phyloP scores from a whole-genome alignment of 2,329 filamentous ascomycete genomes.

The Colletotrichum sp. region DNA sequence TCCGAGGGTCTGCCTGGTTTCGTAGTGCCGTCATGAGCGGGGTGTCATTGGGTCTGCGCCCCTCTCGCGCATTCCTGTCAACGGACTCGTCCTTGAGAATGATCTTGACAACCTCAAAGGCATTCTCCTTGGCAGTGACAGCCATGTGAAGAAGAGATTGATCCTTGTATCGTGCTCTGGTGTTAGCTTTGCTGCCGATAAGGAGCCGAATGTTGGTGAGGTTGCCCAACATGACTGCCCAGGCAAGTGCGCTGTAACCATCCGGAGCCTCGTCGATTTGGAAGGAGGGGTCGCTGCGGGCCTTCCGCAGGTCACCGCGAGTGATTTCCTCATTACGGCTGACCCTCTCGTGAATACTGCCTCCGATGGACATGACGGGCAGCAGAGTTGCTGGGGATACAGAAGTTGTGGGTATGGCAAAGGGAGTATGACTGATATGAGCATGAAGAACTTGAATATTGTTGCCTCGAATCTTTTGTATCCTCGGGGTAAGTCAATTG shows the following conservation, averaged over 20 bases:
- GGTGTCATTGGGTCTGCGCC: neutral
- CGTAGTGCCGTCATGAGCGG: neutral
- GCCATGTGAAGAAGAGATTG: neutral
- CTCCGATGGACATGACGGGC: neutral
- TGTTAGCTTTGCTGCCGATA: neutral
- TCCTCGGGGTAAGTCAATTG: neutral
- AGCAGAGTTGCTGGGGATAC: neutral
- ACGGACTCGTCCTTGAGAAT: neutral
- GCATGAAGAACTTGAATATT: fast-evolving
- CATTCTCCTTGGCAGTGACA: neutral
- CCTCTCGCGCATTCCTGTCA: neutral
- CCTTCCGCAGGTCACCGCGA: neutral
- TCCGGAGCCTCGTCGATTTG: neutral
- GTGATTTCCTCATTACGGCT: neutral
- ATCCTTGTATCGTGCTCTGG: neutral
- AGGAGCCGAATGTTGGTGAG: neutral
- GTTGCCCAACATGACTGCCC: neutral
- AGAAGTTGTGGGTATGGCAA: too few species aligned
- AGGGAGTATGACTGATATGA: neutral
- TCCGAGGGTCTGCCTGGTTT: neutral
- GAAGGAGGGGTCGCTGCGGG: neutral
- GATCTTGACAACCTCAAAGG: neutral
- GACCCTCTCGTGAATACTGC: neutral
- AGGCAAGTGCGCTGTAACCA: neutral
- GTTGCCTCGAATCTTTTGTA: neutral